Conservation (phyloP, 495 filamentous ascomycete genomes). For the Poronia punctata region DNA sequence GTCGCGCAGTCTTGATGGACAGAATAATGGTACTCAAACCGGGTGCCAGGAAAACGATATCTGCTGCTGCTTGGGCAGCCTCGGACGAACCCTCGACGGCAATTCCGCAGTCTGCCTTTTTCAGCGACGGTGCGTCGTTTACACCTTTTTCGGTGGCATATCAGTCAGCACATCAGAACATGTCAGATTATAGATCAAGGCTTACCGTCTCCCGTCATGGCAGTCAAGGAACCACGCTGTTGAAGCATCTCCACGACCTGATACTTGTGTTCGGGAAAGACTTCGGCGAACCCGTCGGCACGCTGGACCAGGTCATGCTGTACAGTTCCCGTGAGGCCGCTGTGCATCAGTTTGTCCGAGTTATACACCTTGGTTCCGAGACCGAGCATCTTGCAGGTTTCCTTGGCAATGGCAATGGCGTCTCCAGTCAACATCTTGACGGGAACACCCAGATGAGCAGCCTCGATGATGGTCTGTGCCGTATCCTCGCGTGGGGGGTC, state of each 20-base stretch:
- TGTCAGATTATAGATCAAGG: no score
- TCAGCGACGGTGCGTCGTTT: conserved; percentile 91
- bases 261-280: conserved; percentile 97
- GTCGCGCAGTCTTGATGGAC: conserved; percentile 84
- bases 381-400: conserved; percentile 82
- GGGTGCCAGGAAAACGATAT: conserved; percentile 87
- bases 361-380: conserved; percentile 93
- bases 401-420: conserved; percentile 83
- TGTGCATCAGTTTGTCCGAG: conserved; percentile 71
- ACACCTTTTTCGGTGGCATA: conserved; percentile 46
- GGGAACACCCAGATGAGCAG: conserved; percentile 72
- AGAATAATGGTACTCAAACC: conserved; percentile 88
- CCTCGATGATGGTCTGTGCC: conserved; percentile 81
- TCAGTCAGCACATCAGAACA: no score
- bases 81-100: conserved; percentile 89
- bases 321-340: conserved; percentile 82
- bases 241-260: conserved; percentile 95
- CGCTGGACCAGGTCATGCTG: conserved; percentile 89
- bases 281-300: conserved; percentile 90
- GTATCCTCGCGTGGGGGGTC: conserved; percentile 89
- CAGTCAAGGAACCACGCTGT: conserved; percentile 88
- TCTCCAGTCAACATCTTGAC: conserved; percentile 97
- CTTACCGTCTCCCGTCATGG: conserved; percentile 85
- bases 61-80: conserved; percentile 83
- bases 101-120: conserved; percentile 91